Evolutionary conservation across 2,329 filamentous ascomycete species (phyloP), one percentile per base, ranked within the genome.

Genomic region (Amauroascus verrucosus): DNA sequence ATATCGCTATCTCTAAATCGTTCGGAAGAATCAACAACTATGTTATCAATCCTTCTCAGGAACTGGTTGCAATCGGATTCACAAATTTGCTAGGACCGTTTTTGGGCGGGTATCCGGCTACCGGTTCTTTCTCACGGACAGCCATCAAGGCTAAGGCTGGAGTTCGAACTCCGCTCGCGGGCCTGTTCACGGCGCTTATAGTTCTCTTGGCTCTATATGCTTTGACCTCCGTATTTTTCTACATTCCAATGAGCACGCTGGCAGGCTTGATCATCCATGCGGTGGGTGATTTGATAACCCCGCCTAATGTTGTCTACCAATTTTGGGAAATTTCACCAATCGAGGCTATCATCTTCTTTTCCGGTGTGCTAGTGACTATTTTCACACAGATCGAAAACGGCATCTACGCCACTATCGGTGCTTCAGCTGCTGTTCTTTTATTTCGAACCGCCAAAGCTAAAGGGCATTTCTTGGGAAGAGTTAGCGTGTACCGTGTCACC

Each of bases 211-310:
- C 76, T 18, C 76, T 85, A 24, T 84, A 80, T 61, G 75, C 80
- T 55, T 75, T 84, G 35, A 77, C 77, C 0, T 77, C 76, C 0
- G 77, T 78, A 0, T 72, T 85, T 0, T 83, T 81, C 66, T 85
- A 80, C 79, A 80, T 85, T n/a, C 82, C 82, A 0, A 82, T 83
- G 59, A 75, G 81, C 0, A 82, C 79, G 0, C 71, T 85, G 1
- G 76, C 82, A 0, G 82, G 81, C 1, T 83, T 85, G 56, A 83
- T 85, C 57, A 83, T 84, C 58, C 80, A 78, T 55, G 81, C 81
- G 5, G 80, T 84, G 0, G 78, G 78, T 66, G 79, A 81, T 37
- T 71, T 84, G 6, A 79, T 84, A 43, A 77, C 78, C 0, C 74
- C 79, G 0, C 75, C 80, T 0, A 75, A 71, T 2, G 72, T 77